phyloP scores from a whole-genome alignment of 169 alveolate genomes.

The Plasmodium reichenowi region DNA sequence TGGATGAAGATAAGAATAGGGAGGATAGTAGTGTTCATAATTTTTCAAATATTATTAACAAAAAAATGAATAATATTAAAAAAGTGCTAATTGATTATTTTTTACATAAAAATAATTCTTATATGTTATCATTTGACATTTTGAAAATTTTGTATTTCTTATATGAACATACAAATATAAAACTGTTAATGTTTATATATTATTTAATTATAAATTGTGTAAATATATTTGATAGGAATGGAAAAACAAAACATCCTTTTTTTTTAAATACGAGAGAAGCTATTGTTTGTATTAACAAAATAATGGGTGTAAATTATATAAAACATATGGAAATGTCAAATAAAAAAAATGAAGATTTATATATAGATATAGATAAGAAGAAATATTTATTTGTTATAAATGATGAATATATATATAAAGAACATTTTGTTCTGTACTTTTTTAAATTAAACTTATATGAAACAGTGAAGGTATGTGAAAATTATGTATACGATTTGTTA shows the following conservation, averaged over 20 bases:
- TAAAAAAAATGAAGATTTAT: too few relatives aligned
- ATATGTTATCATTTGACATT: constrained; percentile 33
- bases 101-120: constrained; percentile 24
- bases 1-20: background rate
- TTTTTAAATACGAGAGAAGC: constrained; percentile 12
- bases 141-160: constrained; percentile 39
- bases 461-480: constrained; percentile 1
- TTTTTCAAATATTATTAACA: constrained; percentile 1
- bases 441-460: constrained; percentile 22
- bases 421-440: constrained; percentile 44
- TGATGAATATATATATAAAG: constrained; percentile 39
- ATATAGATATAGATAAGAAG: background rate
- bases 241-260: too few relatives aligned
- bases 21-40: background rate
- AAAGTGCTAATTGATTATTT: constrained; percentile 28
- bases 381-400: constrained; percentile 21
- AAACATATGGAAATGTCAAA: too few relatives aligned
- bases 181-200: constrained; percentile 36
- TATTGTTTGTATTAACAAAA: constrained; percentile 12
- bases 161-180: constrained; percentile 19
- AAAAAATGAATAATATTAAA: constrained; percentile 12
- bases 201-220: constrained; percentile 34
- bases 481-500: constrained; percentile 16
- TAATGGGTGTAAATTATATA: background rate
- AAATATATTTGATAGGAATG: too few relatives aligned